phyloP scores from a whole-genome alignment of 441 rosid genomes.

The Hura crepitans region DNA sequence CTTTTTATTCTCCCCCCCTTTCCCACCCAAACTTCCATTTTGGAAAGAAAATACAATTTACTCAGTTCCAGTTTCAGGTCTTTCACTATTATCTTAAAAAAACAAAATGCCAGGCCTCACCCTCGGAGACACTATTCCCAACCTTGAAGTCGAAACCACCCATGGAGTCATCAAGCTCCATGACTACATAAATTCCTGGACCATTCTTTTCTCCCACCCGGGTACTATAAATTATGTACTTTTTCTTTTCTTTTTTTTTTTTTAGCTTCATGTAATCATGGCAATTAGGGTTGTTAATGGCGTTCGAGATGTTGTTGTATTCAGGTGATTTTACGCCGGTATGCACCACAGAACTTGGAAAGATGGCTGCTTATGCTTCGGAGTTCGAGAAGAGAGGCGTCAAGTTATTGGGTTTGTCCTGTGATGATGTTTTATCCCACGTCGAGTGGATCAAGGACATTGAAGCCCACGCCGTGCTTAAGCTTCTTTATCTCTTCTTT shows the following conservation, averaged over 20 bases:
- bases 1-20: not conserved
- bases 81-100: too few relatives aligned
- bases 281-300: not conserved
- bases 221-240: constrained; percentile 19
- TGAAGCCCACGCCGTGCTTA: constrained; percentile 53
- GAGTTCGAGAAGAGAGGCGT: constrained; percentile 60
- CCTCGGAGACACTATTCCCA: constrained; percentile 53
- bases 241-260: too few relatives aligned
- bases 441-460: constrained; percentile 69
- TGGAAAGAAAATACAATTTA: too few relatives aligned
- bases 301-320: not conserved
- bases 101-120: constrained; percentile 66
- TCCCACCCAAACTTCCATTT: too few relatives aligned
- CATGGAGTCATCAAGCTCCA: constrained; percentile 62
- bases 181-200: constrained; percentile 57
- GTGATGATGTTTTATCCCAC: constrained; percentile 62
- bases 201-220: constrained; percentile 81
- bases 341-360: constrained; percentile 73
- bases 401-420: constrained; percentile 73
- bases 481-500: not conserved
- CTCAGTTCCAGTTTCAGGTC: too few relatives aligned
- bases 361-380: constrained; percentile 46
- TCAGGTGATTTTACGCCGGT: constrained; percentile 82
- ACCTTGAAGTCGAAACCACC: constrained; percentile 52
- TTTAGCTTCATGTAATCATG: too few relatives aligned